Conservation (phyloP, 75 land plant genomes). For the Adiantum capillusveneris region DNA sequence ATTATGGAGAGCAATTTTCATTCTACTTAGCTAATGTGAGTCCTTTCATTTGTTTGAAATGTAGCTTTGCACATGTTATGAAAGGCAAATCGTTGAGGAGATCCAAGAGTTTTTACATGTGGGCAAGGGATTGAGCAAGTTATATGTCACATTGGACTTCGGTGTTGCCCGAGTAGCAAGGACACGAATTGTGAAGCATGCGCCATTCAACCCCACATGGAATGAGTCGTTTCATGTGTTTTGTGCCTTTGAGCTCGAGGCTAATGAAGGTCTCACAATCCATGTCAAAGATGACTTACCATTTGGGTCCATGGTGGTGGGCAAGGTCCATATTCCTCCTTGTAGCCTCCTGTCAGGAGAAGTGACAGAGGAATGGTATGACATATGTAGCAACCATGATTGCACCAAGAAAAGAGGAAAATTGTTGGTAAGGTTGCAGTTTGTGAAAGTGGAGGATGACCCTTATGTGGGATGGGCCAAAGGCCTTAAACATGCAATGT, state of each 20-base stretch:
- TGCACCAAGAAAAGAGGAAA: neutral
- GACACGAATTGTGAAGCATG: constrained; percentile 49
- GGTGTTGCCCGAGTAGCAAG: constrained; percentile 61
- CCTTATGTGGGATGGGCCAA: too few species aligned
- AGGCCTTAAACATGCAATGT: too few species aligned
- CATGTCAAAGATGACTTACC: constrained; percentile 62
- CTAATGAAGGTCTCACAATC: constrained; percentile 38
- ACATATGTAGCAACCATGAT: constrained; percentile 21
- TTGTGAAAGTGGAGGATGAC: neutral
- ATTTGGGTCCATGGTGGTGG: constrained; percentile 61
- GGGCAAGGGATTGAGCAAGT: constrained; percentile 46
- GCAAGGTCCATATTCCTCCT: constrained; percentile 68
- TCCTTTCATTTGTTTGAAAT: neutral
- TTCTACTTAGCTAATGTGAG: too few species aligned
- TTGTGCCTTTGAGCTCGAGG: constrained; percentile 47
- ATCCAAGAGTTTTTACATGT: constrained; percentile 48
- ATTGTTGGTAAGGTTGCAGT: neutral
- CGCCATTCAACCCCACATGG: constrained; percentile 61
- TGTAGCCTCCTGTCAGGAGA: constrained; percentile 34
- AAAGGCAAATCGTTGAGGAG: constrained; percentile 26
- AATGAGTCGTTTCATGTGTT: constrained; percentile 81
- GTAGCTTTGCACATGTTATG: neutral
- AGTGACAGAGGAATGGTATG: constrained; percentile 38
- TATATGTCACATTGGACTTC: constrained; percentile 78
- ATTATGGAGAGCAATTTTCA: too few species aligned